Evolutionary conservation across 2,329 filamentous ascomycete genomes (phyloP).

Genomic region (Aspergillus thermomutatus): DNA sequence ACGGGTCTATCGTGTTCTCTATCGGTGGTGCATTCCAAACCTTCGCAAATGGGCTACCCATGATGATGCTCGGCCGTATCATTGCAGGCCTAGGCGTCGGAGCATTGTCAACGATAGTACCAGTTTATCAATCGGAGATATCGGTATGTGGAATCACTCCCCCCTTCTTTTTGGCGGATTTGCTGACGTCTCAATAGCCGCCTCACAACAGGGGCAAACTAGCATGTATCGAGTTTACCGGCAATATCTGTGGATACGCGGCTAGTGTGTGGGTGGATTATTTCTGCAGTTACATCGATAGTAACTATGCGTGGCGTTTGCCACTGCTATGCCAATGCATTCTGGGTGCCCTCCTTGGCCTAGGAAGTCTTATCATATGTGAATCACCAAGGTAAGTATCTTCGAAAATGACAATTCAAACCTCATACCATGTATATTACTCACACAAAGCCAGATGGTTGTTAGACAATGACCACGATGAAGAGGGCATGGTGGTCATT

Average conservation of each 20-base stretch:
- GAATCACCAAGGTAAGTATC: conserved; percentile 78
- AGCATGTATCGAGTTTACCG: conserved; percentile 96
- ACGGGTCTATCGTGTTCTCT: conserved; percentile 85
- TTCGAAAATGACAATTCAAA: conserved; percentile 26
- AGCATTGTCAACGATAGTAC: conserved; percentile 85
- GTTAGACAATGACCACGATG: conserved; percentile 94
- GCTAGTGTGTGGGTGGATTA: conserved; percentile 99
- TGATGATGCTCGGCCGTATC: conserved; percentile 83
- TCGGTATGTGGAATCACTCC: conserved; percentile 47
- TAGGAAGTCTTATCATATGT: conserved; percentile 89
- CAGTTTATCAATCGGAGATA: conserved; percentile 91
- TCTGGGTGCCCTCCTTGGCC: conserved; percentile 81
- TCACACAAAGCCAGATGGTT: conserved; percentile 67
- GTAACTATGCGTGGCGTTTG: conserved; percentile 82
- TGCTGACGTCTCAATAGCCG: conserved; percentile 46
- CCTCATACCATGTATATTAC: not conserved
- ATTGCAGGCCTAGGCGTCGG: conserved; percentile 84
- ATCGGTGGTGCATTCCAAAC: conserved; percentile 82
- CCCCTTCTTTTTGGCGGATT: not conserved
- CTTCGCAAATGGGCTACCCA: conserved; percentile 74
- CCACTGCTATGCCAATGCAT: conserved; percentile 89
- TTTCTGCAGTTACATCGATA: conserved; percentile 86
- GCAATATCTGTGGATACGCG: conserved; percentile 93
- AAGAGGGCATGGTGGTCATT: conserved; percentile 97
- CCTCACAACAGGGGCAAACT: conserved; percentile 94